Conservation (phyloP, 2,329 filamentous ascomycete genomes). For the Fonsecaea pugnacius region DNA sequence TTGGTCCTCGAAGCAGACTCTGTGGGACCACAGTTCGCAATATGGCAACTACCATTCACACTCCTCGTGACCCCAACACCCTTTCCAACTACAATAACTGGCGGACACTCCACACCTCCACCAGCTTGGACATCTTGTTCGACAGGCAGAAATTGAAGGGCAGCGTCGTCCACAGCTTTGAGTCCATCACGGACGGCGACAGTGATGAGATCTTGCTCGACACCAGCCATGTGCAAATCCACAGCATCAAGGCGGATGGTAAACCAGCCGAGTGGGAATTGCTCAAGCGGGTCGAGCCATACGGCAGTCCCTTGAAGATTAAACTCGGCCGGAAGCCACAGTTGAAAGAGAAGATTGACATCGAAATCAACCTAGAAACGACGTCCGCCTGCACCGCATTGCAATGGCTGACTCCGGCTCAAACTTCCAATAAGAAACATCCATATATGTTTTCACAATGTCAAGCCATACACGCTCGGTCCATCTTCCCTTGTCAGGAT, state of each 20-base stretch:
- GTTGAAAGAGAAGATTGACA: slow-evolving; percentile 52
- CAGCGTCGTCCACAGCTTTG: slow-evolving; percentile 74
- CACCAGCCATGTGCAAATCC: slow-evolving; percentile 79
- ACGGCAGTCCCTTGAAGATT: slow-evolving; percentile 57
- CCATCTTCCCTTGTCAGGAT: slow-evolving; percentile 95
- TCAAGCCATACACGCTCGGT: slow-evolving; percentile 92
- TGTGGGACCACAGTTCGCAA: slow-evolving; percentile 20
- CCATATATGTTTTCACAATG: slow-evolving; percentile 99
- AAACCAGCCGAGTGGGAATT: slow-evolving; percentile 70
- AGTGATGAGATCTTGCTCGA: slow-evolving; percentile 82
- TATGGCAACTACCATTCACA: slow-evolving; percentile 48
- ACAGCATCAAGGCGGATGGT: slow-evolving; percentile 71
- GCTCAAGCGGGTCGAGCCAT: slow-evolving; percentile 71
- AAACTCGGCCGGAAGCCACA: slow-evolving; percentile 53
- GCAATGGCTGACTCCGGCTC: slow-evolving; percentile 91
- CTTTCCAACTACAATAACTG: slow-evolving; percentile 89
- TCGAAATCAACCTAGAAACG: slow-evolving; percentile 73
- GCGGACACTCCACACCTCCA: slow-evolving; percentile 80
- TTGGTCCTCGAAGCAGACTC: slow-evolving; percentile 5
- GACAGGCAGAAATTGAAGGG: slow-evolving; percentile 76
- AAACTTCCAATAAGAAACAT: slow-evolving; percentile 93
- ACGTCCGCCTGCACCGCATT: slow-evolving; percentile 88
- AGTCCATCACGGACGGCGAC: slow-evolving; percentile 73
- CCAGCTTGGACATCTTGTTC: slow-evolving; percentile 83
- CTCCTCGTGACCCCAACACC: slow-evolving; percentile 80